These are phyloP conservation scores for Tuber microsphaerosporum DNA, from an alignment of 495 filamentous ascomycete species.

Conservation along the genomic window DNA sequence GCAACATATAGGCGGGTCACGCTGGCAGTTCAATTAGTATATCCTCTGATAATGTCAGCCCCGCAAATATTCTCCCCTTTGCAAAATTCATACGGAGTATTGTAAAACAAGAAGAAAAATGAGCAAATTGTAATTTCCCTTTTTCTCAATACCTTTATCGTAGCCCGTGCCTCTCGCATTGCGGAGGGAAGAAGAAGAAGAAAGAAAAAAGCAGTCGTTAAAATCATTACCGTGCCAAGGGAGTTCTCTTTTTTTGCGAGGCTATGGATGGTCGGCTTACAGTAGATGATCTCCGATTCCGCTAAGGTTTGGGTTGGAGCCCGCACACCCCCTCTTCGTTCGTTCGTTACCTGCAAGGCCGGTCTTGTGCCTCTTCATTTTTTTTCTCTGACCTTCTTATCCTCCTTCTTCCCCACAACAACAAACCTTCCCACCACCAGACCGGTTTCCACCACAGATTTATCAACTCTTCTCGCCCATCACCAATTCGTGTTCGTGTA, in stretches of 20 bases:
- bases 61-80: neutral
- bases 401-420: neutral
- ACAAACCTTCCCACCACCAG: conserved; percentile 1
- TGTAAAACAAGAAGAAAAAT: neutral
- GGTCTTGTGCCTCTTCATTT: conserved; percentile 2
- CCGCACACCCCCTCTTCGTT: neutral
- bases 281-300: neutral
- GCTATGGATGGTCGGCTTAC: neutral
- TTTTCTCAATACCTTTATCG: neutral
- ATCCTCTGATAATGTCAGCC: neutral
- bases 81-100: neutral
- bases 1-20: neutral
- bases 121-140: neutral
- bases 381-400: neutral
- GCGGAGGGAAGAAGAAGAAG: neutral
- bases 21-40: neutral
- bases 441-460: neutral
- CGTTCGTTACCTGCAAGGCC: neutral
- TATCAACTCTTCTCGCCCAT: neutral
- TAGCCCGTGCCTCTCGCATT: neutral
- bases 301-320: neutral
- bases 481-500: neutral
- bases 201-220: neutral
- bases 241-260: neutral
- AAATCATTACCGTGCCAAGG: conserved; percentile 3